Evolutionary conservation across 1,284 basidiomycete species (phyloP).

Genomic region (Austroboletus niveus): DNA sequence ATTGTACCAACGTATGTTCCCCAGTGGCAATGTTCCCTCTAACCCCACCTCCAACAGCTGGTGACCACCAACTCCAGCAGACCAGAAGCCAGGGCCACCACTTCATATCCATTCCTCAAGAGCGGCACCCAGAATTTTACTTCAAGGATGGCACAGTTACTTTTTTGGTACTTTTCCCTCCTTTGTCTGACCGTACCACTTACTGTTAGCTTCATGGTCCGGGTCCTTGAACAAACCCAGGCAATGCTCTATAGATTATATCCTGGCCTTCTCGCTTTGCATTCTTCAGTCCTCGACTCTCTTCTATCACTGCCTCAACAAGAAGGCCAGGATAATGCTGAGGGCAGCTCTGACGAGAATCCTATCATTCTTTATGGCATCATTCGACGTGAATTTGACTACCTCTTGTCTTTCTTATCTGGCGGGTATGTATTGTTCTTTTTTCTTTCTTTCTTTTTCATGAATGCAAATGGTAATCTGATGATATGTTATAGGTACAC

Average conservation of each 20-base stretch:
- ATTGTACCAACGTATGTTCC: too few relatives aligned
- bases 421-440: not conserved
- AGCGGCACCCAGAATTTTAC: not conserved
- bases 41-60: too few relatives aligned
- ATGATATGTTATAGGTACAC: not conserved
- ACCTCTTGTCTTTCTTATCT: conserved; percentile 6
- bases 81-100: too few relatives aligned
- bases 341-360: conserved; percentile 2
- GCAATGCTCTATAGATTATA: conserved; percentile 4
- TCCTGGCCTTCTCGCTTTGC: not conserved
- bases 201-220: too few relatives aligned
- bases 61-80: too few relatives aligned
- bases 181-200: too few relatives aligned
- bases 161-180: not conserved
- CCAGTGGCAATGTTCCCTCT: too few relatives aligned
- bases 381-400: conserved; percentile 7
- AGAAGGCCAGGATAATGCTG: not conserved
- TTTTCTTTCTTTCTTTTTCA: not conserved
- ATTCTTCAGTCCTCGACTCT: not conserved
- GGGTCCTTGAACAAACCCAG: not conserved
- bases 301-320: conserved; percentile 5
- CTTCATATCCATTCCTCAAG: not conserved
- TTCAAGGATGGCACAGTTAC: not conserved
- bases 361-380: conserved; percentile 6
- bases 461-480: not conserved